Conservation (phyloP, 1,284 basidiomycete genomes). For the Mycosarcoma mackinlayi region DNA sequence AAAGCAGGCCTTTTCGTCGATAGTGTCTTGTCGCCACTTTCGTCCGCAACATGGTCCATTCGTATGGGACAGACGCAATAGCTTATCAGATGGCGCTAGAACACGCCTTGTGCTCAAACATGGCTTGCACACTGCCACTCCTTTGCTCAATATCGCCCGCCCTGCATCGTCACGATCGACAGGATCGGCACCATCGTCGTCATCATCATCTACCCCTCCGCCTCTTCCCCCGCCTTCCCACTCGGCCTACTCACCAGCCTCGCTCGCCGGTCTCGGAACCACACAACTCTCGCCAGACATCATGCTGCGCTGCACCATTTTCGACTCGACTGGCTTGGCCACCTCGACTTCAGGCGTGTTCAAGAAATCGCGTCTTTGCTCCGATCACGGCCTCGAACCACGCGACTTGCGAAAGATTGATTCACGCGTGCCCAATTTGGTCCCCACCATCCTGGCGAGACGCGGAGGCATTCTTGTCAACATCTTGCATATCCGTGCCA, state of each 20-base stretch:
- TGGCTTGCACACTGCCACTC: background rate
- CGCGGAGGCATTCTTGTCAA: slow-evolving; percentile 85
- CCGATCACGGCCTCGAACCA: slow-evolving; percentile 87
- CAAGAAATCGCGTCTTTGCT: slow-evolving; percentile 86
- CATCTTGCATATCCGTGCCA: slow-evolving; percentile 90
- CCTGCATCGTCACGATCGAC: background rate
- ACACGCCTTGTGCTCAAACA: background rate
- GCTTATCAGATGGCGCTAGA: background rate
- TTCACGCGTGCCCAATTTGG: slow-evolving; percentile 89
- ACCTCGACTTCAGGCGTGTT: slow-evolving; percentile 90
- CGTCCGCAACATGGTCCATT: background rate
- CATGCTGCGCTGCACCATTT: slow-evolving; percentile 61
- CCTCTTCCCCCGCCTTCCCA: background rate
- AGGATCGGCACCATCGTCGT: background rate
- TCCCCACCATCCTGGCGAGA: slow-evolving; percentile 88
- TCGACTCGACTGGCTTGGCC: slow-evolving; percentile 71
- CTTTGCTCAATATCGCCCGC: background rate
- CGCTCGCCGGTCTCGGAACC: slow-evolving; percentile 32
- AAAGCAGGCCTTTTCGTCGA: background rate
- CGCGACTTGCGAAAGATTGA: slow-evolving; percentile 97
- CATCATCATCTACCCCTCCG: slow-evolving; percentile 2
- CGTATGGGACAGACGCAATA: background rate
- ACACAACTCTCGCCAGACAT: slow-evolving; percentile 57
- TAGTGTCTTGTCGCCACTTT: background rate
- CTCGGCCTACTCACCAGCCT: background rate